Evolutionary conservation across 345 rosid genomes (phyloP), one percentile per base, ranked within the genome.

Genomic region (Pelargonium nanum): DNA sequence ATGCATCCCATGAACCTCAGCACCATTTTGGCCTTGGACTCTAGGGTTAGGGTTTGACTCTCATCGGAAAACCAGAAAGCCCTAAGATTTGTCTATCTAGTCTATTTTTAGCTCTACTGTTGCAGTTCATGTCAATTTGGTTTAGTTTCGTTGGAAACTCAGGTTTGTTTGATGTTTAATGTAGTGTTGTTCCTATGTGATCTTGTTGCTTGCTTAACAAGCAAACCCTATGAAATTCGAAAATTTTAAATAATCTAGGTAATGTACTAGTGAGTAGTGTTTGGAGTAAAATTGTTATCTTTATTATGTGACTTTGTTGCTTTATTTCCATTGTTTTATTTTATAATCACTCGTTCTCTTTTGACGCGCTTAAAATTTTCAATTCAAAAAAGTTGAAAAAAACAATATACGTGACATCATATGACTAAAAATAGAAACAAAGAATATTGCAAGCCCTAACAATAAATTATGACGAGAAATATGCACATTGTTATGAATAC

Each of bases 1-100:
- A 78, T 78, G 74, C 22, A 57, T 57, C 82, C 82, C 2, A 69
- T 78, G 79, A 78, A 78, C 20, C 79, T 78, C 66, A 78, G 76
- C 68, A 60, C 79, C 59, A 58, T 72, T 56, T 45, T 78, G 63
- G 73, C 70, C 52, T n/a, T 72, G 57, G 79, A 75, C 25, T 67
- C 72, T n/a, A 52, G 58, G 59, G 44, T 8, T 19, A 50, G 45
- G 12, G 1, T 15, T 15, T 9, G 12, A 5, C 1, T 34, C 45
- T 10, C 13, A 34, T 15, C 45, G 13, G 45, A 4, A 34, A 34
- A 34, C 12, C 45, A 9, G 45, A 28, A 28, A 34, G 13, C 45
- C 4, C 13, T 34, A 34, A 34, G 6, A 15, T 5, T 34, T 5
- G 12, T 34, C 12, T 34, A 34, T 34, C 45, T 34, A 28, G 4